Evolutionary conservation across 179 eudicot species (phyloP).

Genomic region (Spinacia oleracea): DNA sequence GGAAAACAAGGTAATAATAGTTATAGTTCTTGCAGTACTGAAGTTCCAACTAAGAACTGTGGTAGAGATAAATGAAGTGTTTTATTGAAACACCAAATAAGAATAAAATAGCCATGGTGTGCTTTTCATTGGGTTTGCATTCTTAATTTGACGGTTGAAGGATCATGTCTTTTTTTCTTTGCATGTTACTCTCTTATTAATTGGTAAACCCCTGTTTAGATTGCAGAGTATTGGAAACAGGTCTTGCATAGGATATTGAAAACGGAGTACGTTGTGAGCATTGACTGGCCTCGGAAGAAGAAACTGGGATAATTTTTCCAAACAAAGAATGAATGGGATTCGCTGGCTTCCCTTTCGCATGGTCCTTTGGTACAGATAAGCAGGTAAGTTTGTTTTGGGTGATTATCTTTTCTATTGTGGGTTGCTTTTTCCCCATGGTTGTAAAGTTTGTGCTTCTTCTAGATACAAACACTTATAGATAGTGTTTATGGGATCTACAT

Average conservation of each 20-base stretch:
- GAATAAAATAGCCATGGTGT: constrained; percentile 93
- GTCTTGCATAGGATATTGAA: constrained; percentile 98
- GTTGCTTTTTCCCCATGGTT: not conserved
- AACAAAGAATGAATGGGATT: constrained; percentile 96
- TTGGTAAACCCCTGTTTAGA: constrained; percentile 38
- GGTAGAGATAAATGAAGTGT: constrained; percentile 96
- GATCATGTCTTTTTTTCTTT: not conserved
- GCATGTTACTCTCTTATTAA: not conserved
- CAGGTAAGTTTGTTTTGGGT: constrained; percentile 65
- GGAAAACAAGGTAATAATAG: no score
- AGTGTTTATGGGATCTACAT: constrained; percentile 97
- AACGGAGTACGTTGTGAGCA: constrained; percentile 82
- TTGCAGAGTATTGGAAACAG: constrained; percentile 96
- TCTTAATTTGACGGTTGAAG: not conserved
- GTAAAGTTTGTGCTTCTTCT: constrained; percentile 31
- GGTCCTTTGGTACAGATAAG: constrained; percentile 99
- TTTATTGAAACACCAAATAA: constrained; percentile 98
- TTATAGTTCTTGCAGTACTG: no score
- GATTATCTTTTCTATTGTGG: not conserved
- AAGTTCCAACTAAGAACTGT: no score
- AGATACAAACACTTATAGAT: constrained; percentile 98
- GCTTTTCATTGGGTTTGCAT: constrained; percentile 10
- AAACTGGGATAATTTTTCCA: constrained; percentile 89
- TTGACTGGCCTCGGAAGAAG: constrained; percentile 86
- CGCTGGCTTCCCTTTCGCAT: constrained; percentile 96